Conservation (phyloP, 345 rosid species). For the Eucalyptus shirleyi region DNA sequence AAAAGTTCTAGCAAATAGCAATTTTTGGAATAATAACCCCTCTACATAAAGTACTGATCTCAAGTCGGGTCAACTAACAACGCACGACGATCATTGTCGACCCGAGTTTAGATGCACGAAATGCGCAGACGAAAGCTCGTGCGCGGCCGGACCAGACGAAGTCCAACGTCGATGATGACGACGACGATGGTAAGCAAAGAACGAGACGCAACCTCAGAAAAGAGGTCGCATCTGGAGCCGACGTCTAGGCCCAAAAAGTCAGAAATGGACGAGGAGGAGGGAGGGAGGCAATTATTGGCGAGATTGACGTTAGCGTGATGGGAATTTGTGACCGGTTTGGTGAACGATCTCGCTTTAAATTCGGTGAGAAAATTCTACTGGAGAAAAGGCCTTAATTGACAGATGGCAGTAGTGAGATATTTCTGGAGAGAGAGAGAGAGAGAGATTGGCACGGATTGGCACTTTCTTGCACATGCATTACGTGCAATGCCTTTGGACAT, state of each 20-base stretch:
- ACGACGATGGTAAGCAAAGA: background rate
- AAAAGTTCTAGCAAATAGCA: background rate
- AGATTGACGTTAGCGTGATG: background rate
- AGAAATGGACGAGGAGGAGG: background rate
- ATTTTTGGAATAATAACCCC: background rate
- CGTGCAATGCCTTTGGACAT: background rate
- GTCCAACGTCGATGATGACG: background rate
- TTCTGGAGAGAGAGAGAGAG: background rate
- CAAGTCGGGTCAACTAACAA: background rate
- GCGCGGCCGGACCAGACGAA: background rate
- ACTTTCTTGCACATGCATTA: background rate
- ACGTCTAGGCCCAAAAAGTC: background rate
- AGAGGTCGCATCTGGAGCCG: background rate
- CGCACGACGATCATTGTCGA: background rate
- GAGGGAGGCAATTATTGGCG: background rate
- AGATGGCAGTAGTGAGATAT: background rate
- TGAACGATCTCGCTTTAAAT: background rate
- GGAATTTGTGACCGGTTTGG: background rate
- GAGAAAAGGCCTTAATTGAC: background rate
- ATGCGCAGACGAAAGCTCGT: background rate
- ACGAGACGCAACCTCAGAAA: background rate
- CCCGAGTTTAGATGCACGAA: background rate
- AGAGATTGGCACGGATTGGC: background rate
- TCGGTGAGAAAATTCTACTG: background rate
- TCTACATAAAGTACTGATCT: background rate